Evolutionary conservation across 108 stramenopile species (phyloP), one percentile per base, ranked within the genome.

Genomic region (Skeletonema menzelii): DNA sequence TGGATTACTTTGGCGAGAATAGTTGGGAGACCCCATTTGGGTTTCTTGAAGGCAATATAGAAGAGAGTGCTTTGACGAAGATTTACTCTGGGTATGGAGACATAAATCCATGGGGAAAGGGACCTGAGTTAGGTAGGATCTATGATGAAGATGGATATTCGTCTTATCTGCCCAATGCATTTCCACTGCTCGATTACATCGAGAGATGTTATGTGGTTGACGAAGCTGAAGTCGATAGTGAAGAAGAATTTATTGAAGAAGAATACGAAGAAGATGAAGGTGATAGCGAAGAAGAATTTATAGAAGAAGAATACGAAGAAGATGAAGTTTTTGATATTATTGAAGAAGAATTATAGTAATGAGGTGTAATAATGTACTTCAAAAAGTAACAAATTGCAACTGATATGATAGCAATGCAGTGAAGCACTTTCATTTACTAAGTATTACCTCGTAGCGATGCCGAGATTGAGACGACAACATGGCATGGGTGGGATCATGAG

Each of bases 141-240:
- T 81, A 81, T 37, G 62, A 62, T 17, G 59, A 26, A 26, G 75
- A 76, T 64, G 80, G 80, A 3, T 81, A 81, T 19, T 47, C 49
- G 17, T 47, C 55, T 5, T 76, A 76, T 19, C 46, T 83, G 1
- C 49, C 37, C 3, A 59, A 67, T 3, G 37, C 78, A 8, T 83
- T 83, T 63, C 82, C 82, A 17, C 27, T 65, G 28, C 63, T 77
- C 24, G 71, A 71, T 31, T 66, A 73, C 64, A 65, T 82, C 20
- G 56, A 56, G 22, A 27, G 26, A 42, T 82, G 81, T 38, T 27
- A 35, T 13, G 56, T 81, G 14, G 66, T 59, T 3, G 67, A 65
- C 44, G n/a, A n/a, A n/a, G n/a, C n/a, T 12, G 69, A 70, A 37
- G 69, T 28, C 0, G 59, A 32, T 14, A 5, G 17, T 34, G 34